Evolutionary conservation across 768 basidiomycete genomes (phyloP), one percentile per base, ranked within the genome.

Genomic region (Tulasnella sp.): DNA sequence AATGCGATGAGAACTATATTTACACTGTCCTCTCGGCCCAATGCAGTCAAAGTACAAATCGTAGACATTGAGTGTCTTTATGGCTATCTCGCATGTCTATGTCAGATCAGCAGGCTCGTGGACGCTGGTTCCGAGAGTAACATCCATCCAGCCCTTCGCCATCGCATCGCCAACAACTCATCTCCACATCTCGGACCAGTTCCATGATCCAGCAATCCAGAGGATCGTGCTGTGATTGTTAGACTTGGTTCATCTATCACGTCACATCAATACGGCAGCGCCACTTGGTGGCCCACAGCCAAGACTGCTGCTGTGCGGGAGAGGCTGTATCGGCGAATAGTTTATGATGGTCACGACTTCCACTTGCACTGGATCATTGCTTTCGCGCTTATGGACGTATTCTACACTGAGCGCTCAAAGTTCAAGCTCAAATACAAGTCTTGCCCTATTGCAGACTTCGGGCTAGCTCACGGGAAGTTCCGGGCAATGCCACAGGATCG

Each of bases 391-490:
- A 55, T 77, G 20, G 29, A 39, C 40, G 37, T 70, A 39, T n/a
- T 77, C 26, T 77, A 77, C 35, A 70, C 42, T 26, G 23, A 29
- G n/a, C 11, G 39, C 1, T 61, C 57, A 3, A 37, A 77, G 23
- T 40, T 67, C 42, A 67, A 61, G 57, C 75, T 77, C 67, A 77
- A 77, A 29, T 77, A 77, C 46, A 37, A 37, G 37, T 40, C 75
- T 37, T 69, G 37, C 18, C 57, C 75, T 20, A 77, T 77, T 9
- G 75, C 75, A 18, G 75, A 77, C 40, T 71, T 77, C 57, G 75
- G 75, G 23, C 10, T 77, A 13, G 69, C 69, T 37, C 57, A 37
- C 35, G 75, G 75, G 20, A 37, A 40, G 35, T 67, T 77, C 20
- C 51, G 61, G 26, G 75, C 23, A n/a, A 77, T 69, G 26, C 23